Base-by-base conservation (phyloP, 2,329 filamentous ascomycete species). In the Xylaria sp. region DNA sequence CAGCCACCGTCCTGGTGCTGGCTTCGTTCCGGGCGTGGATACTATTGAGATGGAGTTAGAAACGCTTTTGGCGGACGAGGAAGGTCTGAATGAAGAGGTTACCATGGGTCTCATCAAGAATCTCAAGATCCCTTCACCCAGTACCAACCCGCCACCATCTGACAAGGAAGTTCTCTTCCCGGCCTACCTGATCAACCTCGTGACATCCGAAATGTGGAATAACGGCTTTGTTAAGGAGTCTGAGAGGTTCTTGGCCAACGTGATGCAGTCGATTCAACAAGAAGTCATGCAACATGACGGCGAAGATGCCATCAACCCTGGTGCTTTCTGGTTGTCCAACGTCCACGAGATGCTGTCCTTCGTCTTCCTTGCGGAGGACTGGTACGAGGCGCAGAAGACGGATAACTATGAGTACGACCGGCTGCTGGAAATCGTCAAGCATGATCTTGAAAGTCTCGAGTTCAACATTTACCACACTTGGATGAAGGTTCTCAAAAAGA, bases 381-480 rank as follows among this genome's bases (percentile, higher is more conserved):
- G 96, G 96, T 99, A 99, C 76, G 96, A 98, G 84, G 93, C 95
- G 66, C 96, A 99, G 81, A 99, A 99, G 88, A 96, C 94, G 44
- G 96, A 99, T 82, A 98, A 98, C 80, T 98, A 97, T 80, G 96
- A 99, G 84, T 99, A 99, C 77, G 96, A 99, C 82, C 92, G 96
- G 72, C 87, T 99, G 62, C 85, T 99, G 76, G 96, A 99, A 82
- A 98, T 99, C 80, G 96, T 99, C 79, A 99, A 99, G 87, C 96
- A 99, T 80, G 96, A 99, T 80, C 86, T 99, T 60, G 96, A 99
- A 84, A 97, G 93, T 82, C 86, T 99, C 72, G 96, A 99, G 83
- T 99, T 99, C 86, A 99, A 99, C 85, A 99, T 99, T 77, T 99
- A 99, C 83, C 96, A 99, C 83, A 99, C 96, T 29, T 99, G 96